phyloP scores from a whole-genome alignment of 768 basidiomycete genomes.

The Leccinum aurantiacum region DNA sequence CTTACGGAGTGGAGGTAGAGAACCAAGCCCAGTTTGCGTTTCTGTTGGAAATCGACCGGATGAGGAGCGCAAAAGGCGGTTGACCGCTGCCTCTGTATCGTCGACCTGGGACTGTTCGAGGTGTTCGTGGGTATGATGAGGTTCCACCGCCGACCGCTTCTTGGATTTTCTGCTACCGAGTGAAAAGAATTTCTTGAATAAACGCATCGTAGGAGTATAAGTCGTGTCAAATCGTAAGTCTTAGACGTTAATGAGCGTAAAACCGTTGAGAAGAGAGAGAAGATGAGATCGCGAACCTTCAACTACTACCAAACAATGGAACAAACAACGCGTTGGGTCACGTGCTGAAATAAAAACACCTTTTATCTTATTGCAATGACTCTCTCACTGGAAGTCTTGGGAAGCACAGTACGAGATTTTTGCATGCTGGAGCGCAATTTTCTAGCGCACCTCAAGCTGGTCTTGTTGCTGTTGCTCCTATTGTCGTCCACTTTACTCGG shows the following conservation, averaged over 20 bases:
- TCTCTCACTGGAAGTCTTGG: conserved; percentile 43
- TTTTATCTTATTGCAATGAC: conserved; percentile 8
- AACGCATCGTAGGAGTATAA: conserved; percentile 49
- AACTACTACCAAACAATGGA: conserved; percentile 45
- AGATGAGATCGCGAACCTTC: conserved; percentile 8
- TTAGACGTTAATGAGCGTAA: conserved; percentile 30
- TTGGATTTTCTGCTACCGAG: conserved; percentile 64
- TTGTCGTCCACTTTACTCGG: conserved; percentile 64
- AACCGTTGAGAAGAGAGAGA: conserved; percentile 11
- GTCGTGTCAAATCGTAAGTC: conserved; percentile 31
- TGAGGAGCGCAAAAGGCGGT: conserved; percentile 64
- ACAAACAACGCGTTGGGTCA: conserved; percentile 33
- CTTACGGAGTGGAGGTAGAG: conserved; percentile 72
- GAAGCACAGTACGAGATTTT: conserved; percentile 70
- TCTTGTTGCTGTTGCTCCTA: conserved; percentile 59
- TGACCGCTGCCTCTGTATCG: conserved; percentile 45
- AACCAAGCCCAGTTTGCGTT: conserved; percentile 53
- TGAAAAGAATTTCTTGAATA: conserved; percentile 70
- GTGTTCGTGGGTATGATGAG: conserved; percentile 20
- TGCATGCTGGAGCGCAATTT: conserved; percentile 80
- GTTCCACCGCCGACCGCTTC: conserved; percentile 35
- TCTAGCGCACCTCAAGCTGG: conserved; percentile 66
- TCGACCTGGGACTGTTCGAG: conserved; percentile 33
- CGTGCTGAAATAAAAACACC: conserved; percentile 14
- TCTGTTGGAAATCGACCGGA: conserved; percentile 64